Evolutionary conservation across 805 yeast species (phyloP), one percentile per base, ranked within the genome.

Genomic region (Nakazawaea laoshanensis): DNA sequence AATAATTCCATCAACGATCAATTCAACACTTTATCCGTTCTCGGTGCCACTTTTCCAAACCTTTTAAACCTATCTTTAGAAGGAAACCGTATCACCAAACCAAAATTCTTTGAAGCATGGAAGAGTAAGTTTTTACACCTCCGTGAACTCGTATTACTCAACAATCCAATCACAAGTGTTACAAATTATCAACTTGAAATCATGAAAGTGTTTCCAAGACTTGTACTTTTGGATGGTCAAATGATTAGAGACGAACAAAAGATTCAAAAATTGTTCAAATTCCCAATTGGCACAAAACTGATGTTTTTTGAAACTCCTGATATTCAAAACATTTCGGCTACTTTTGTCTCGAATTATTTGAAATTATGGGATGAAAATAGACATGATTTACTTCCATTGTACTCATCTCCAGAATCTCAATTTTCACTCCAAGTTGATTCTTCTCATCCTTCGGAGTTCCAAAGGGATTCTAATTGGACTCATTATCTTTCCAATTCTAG

Each of bases 331-430:
- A 58, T 82, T 19, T 77, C 92, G 5, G 77, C 87, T n/a, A 75
- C 69, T 46, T 92, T 92, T 52, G 62, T 88, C 5, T 56, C 85
- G 19, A 80, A 83, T 43, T 92, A 71, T 54, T 61, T 83, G 38
- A 74, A 76, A 34, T 59, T 80, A 30, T 92, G 95, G 94, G 98
- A 92, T 58, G 46, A 68, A 5, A 76, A 83, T 48, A 63, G 98
- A 39, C 47, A 65, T 7, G 88, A 79, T 36, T 61, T 92, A 30
- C 51, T 80, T 53, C 67, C 70, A 27, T 61, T 92, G 19, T 92
- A 92, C 52, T 85, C 92, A 33, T 36, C 39, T 3, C 70, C 72
- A 30, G 81, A 79, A 47, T 85, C 96, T 0, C 84, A 81, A 49
- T 89, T 92, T 47, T 87, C 96, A 0, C 51, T 81, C 35, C 80